phyloP scores from a whole-genome alignment of 2,329 filamentous ascomycete species.

The Pyrenochaeta sp. region DNA sequence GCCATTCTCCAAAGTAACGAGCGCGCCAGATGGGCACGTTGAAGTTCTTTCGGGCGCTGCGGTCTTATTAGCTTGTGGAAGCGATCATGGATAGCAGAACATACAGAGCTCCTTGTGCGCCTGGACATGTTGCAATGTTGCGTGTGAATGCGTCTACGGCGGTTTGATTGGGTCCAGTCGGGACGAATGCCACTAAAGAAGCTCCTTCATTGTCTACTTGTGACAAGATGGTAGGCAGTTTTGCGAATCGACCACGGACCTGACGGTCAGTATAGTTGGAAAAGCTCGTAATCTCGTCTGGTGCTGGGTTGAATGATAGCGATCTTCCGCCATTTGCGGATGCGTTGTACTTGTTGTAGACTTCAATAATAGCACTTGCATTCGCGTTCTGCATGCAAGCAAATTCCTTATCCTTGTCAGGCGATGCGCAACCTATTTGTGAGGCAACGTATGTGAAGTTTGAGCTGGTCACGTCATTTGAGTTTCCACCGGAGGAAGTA shows the following conservation, averaged over 20 bases:
- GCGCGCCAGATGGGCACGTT: slow-evolving; percentile 25
- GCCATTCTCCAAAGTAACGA: slow-evolving; percentile 27
- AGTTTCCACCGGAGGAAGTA: slow-evolving; percentile 13
- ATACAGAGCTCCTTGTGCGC: slow-evolving; percentile 20
- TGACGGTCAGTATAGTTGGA: slow-evolving; percentile 32
- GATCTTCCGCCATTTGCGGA: slow-evolving; percentile 22
- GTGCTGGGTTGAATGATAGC: slow-evolving; percentile 34
- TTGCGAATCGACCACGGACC: slow-evolving; percentile 23
- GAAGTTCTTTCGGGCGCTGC: slow-evolving; percentile 18
- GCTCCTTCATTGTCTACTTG: slow-evolving; percentile 25
- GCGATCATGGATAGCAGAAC: neutral
- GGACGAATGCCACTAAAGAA: slow-evolving; percentile 16
- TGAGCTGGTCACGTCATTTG: slow-evolving; percentile 12
- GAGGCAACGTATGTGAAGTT: slow-evolving; percentile 35
- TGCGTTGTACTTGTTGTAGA: slow-evolving; percentile 38
- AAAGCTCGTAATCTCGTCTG: slow-evolving; percentile 30
- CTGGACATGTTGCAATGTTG: slow-evolving; percentile 20
- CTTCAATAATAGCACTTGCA: slow-evolving; percentile 39
- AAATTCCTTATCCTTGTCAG: slow-evolving; percentile 31
- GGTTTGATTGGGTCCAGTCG: slow-evolving; percentile 22
- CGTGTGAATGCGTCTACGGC: slow-evolving; percentile 29
- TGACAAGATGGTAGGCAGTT: slow-evolving; percentile 21
- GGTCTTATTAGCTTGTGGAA: neutral
- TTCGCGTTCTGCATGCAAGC: slow-evolving; percentile 45
- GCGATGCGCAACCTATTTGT: slow-evolving; percentile 24